Conservation (phyloP, 2,329 filamentous ascomycete species). For the Alternaria sp. region DNA sequence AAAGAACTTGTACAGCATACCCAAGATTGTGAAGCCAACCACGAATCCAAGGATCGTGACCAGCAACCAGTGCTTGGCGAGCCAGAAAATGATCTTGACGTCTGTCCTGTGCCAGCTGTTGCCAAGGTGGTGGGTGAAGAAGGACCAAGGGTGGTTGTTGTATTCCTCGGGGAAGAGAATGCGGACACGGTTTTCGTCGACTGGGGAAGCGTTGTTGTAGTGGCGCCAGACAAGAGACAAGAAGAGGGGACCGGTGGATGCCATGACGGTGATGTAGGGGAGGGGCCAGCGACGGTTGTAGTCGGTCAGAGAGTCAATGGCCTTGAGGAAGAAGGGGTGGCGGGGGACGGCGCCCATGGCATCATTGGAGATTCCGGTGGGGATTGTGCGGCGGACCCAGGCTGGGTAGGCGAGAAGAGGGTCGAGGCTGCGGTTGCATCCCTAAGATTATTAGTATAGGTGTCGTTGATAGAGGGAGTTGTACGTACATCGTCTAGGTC, state of each 20-base stretch:
- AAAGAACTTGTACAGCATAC: slow-evolving; percentile 63
- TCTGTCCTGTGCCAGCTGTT: slow-evolving; percentile 73
- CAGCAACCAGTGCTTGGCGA: slow-evolving; percentile 64
- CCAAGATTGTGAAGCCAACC: slow-evolving; percentile 61
- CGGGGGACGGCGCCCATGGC: slow-evolving; percentile 77
- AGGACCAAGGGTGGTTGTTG: slow-evolving; percentile 73
- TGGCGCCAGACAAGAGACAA: slow-evolving; percentile 79
- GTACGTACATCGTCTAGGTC: slow-evolving; percentile 74
- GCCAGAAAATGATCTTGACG: slow-evolving; percentile 72
- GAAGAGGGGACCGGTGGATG: slow-evolving; percentile 78
- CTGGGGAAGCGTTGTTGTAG: slow-evolving; percentile 66
- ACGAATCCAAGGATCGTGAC: slow-evolving; percentile 64
- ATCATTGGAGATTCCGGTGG: slow-evolving; percentile 83
- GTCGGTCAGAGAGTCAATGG: slow-evolving; percentile 72
- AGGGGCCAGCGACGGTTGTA: slow-evolving; percentile 75
- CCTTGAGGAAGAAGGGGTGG: slow-evolving; percentile 77
- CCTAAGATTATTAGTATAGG: slow-evolving; percentile 53
- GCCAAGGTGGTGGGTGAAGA: slow-evolving; percentile 73
- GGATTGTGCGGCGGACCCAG: slow-evolving; percentile 75
- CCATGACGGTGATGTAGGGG: slow-evolving; percentile 83
- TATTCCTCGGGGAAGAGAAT: slow-evolving; percentile 77
- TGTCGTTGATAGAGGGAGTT: neutral
- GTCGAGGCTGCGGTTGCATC: slow-evolving; percentile 73
- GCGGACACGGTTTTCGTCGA: slow-evolving; percentile 65
- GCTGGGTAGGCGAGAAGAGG: slow-evolving; percentile 74